Evolutionary conservation across 495 filamentous ascomycete species (phyloP), one percentile per base, ranked within the genome.

Genomic region (Aspergillus ostianus): DNA sequence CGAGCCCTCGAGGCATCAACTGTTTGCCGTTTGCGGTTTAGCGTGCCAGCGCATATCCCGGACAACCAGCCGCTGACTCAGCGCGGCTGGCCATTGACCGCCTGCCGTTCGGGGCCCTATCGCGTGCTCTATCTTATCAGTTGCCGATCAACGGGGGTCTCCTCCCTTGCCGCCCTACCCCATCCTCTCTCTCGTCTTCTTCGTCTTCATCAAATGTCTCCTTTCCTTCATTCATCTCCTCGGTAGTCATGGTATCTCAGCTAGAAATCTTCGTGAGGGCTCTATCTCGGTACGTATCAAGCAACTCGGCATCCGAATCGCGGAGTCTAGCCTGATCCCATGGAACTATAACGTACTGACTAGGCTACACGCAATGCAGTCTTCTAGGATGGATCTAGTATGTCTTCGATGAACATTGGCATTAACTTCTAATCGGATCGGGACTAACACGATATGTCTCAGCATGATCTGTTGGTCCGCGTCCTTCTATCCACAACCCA

Each of bases 401-500:
- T 62, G 75, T 71, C 17, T 55, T 32, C 36, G 1, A 41, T 41
- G 36, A 41, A 41, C 36, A 12, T 41, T 17, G 12, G 36, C 10
- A 15, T 8, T 12, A 41, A 17, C 1, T 2, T 2, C 0, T 10
- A 41, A 41, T 15, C 36, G 36, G 12, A 48, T 18, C 44, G 4
- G 23, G 5, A 51, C 46, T 58, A 47, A 65, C 52, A 21, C 7
- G 30, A n/a, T 45, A 13, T 41, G 36, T 26, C 47, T 47, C 57
- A 84, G 82, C 73, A 85, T 84, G 58, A 54, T 86, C n/a, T 84
- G 82, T 68, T 95, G 93, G 93, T 90, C 88, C 1, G 69, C 88
- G 45, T 96, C 91, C 13, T 98, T 97, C 76, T 98, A 97, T 69
- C 93, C 95, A 2, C 94, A 98, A 66, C 83, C 88, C 0, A 70